Evolutionary conservation across 2,329 filamentous ascomycete genomes (phyloP).

Genomic region (Westerdykella ornata): DNA sequence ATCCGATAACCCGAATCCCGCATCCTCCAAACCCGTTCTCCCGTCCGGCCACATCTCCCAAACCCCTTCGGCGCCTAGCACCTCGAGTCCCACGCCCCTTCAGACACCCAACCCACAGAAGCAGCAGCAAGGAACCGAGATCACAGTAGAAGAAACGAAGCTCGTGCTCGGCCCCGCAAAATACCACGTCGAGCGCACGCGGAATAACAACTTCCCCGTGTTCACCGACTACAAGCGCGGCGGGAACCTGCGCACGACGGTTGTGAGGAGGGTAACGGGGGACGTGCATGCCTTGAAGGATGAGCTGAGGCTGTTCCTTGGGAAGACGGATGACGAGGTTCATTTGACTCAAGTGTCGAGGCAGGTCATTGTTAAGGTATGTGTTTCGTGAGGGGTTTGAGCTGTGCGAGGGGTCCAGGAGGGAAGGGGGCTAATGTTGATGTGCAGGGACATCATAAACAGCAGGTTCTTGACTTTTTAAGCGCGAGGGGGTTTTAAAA

Average conservation of each 20-base stretch:
- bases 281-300: constrained; percentile 56
- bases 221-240: constrained; percentile 70
- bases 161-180: constrained; percentile 33
- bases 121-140: constrained; percentile 12
- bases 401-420: too few species aligned
- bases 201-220: constrained; percentile 64
- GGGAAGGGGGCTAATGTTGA: background rate
- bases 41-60: constrained; percentile 13
- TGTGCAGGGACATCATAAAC: constrained; percentile 8
- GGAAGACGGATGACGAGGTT: constrained; percentile 51
- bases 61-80: constrained; percentile 3
- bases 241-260: constrained; percentile 66
- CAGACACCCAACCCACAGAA: background rate
- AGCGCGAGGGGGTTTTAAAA: constrained; percentile 9
- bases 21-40: constrained; percentile 17
- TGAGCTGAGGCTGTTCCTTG: constrained; percentile 56
- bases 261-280: constrained; percentile 73
- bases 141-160: constrained; percentile 1
- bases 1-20: constrained; percentile 26
- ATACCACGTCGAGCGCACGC: constrained; percentile 68
- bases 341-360: constrained; percentile 57
- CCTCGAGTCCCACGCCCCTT: background rate
- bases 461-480: constrained; percentile 8
- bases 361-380: constrained; percentile 51
- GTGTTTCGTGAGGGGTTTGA: constrained; percentile 1